phyloP scores from a whole-genome alignment of 139 green algal genomes.

The Astrephomene gubernaculifera region DNA sequence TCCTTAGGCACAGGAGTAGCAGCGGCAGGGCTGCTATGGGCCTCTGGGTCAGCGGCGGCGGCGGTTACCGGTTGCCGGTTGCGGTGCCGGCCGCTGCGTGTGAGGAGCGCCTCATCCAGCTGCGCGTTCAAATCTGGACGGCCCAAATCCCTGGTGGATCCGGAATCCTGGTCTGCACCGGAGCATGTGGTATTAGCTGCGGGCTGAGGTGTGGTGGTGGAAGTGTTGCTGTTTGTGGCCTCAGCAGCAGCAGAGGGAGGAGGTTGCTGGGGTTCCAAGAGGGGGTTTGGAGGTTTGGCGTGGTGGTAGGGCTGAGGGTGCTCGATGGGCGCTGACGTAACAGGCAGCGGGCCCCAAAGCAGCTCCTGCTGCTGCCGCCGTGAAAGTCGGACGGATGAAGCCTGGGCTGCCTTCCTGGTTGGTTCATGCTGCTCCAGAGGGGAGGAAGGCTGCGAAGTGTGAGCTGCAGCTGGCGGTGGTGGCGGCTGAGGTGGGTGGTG shows the following conservation, averaged over 20 bases:
- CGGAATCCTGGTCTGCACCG: no score
- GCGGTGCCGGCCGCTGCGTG: conserved; percentile 13
- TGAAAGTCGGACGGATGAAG: neutral
- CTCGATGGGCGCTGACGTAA: no score
- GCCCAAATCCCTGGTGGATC: neutral
- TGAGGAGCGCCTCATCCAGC: neutral
- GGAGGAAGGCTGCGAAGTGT: neutral
- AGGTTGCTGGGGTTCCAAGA: no score
- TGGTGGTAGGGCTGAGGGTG: no score
- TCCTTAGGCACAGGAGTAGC: neutral
- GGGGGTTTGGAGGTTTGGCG: no score
- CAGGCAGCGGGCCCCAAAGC: conserved; percentile 6
- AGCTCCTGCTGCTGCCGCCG: conserved; percentile 24
- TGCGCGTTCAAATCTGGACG: neutral
- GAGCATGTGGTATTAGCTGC: no score
- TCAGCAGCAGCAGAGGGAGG: no score
- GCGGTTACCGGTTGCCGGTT: neutral
- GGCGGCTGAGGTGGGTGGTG: neutral
- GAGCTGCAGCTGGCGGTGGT: neutral
- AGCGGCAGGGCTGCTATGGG: no score
- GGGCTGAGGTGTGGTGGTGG: no score
- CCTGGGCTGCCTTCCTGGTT: neutral
- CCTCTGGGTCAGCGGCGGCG: neutral
- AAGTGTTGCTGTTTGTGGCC: no score
- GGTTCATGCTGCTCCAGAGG: neutral